These are phyloP conservation scores for Groenewaldozyma salmanticensis DNA, from an alignment of 805 yeast genomes.

Conservation along the genomic window DNA sequence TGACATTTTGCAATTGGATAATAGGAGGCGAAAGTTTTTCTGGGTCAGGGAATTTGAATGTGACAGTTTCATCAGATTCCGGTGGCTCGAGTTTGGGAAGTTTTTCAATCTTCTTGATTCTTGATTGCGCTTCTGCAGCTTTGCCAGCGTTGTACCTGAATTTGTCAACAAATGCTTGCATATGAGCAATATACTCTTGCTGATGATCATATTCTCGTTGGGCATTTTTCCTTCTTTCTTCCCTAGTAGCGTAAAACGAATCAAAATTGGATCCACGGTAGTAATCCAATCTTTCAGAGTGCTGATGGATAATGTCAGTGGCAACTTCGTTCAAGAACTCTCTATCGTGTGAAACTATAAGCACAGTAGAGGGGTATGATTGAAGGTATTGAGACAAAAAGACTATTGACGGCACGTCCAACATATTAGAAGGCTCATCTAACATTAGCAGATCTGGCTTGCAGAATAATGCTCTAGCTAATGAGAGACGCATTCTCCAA, in stretches of 20 bases:
- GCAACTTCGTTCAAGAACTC: constrained; percentile 96
- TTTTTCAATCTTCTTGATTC: constrained; percentile 94
- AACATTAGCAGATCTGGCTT: constrained; percentile 85
- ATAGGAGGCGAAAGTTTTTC: constrained; percentile 91
- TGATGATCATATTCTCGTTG: constrained; percentile 94
- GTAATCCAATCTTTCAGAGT: constrained; percentile 92
- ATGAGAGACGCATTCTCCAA: constrained; percentile 99
- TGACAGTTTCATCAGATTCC: constrained; percentile 76
- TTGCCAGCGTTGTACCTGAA: constrained; percentile 97
- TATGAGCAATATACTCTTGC: constrained; percentile 88
- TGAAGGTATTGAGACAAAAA: constrained; percentile 84
- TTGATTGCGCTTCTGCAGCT: constrained; percentile 94
- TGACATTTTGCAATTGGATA: constrained; percentile 73
- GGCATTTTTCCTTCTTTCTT: constrained; percentile 89
- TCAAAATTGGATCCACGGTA: constrained; percentile 88
- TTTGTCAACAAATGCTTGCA: constrained; percentile 92
- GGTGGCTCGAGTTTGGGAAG: constrained; percentile 90
- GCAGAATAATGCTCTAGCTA: constrained; percentile 96
- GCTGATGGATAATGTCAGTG: constrained; percentile 96
- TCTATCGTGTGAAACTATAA: constrained; percentile 96
- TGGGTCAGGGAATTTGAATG: constrained; percentile 91
- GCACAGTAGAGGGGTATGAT: constrained; percentile 81
- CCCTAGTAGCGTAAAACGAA: constrained; percentile 83
- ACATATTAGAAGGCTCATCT: constrained; percentile 99
- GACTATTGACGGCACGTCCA: constrained; percentile 98